Evolutionary conservation across 805 yeast species (phyloP), one percentile per base, ranked within the genome.

Genomic region (Candida nemodendra): DNA sequence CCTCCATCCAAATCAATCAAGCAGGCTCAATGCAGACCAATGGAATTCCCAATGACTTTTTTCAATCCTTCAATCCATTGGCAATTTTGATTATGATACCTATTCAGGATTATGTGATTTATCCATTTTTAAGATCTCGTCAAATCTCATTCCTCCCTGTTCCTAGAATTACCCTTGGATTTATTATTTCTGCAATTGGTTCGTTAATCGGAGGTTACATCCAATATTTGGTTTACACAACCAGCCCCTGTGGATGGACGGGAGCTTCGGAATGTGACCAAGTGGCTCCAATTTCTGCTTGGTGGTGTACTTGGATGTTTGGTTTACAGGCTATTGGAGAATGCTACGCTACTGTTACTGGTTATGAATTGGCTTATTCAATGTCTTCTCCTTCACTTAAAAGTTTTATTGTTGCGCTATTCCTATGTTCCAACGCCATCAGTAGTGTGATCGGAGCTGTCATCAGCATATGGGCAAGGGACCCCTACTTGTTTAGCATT

Each of bases 31-130:
- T 75, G 78, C 52, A 64, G 9, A 64, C 74, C n/a, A 59, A 68
- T 11, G 78, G 79, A 14, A 68, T 75, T 40, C 79, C 79, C 31
- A 75, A 75, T 50, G 81, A 76, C 56, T 63, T 75, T 45, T 72
- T 72, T 54, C 69, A 66, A 50, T 72, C 73, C 39, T 72, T 75
- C 56, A 74, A 75, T 47, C 78, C 79, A 14, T 59, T 75, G 41
- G 68, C 78, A 12, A 75, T 75, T 36, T 65, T 75, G 35, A 50
- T 75, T 18, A 54, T 70, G 38, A 71, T 75, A 34, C 81, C 80
- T 24, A 59, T 74, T 30, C 64, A 72, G 44, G 76, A 74, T 45
- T 61, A 64, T 40, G 27, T 62, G 7, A 32, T 75, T 8, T 74
- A 75, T 48, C 80, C 80, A 23, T 41, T 59, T 9, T 55, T 74